Base-by-base conservation (phyloP, 2,329 filamentous ascomycete species). In the Sporothrix brasiliensis region DNA sequence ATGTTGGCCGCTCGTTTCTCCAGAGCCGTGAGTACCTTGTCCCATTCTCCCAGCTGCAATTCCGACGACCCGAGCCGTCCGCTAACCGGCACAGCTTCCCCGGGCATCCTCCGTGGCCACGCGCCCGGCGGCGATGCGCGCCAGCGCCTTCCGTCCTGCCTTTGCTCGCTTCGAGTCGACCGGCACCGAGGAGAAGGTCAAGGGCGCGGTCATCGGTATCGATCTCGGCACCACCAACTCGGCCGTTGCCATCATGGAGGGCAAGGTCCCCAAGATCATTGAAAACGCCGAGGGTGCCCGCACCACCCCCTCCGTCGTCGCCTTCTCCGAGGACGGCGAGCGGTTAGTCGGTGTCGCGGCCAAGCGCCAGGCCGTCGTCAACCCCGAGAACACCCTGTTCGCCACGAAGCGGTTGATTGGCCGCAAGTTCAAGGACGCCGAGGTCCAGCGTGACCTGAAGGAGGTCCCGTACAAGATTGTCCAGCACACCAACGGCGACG, bases 361-460 rank as follows among this genome's bases (percentile, higher is more conserved):
- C 79, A 97, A 97, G 91, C 97, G 97, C 86, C 94, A 97, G 24
- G 93, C 97, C 83, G 94, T 94, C 82, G 97, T 97, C 93, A 97
- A 97, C 91, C 94, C 94, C 70, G 80, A 86, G 81, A 96, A 97
- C 90, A 97, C 93, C 75, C 92, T 97, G 85, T 97, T 97, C 86
- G 94, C 97, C 80, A 92, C 92, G 77, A 98, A 98, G 92, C 94
- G 94, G 85, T 87, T 98, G 79, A 98, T 98, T 78, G 95, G 94
- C 79, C 93, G 95, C 85, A 97, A 97, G 88, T 98, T 97, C 84
- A 79, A 81, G 79, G 94, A 98, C 78, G 77, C 91, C 75, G 94
- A 97, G 85, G 94, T 98, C 58, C 94, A 97, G 88, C 91, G 93
- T 78, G 94, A 98, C 81, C 97, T 97, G 92, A 97, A 98, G 92